Evolutionary conservation across 371 early-diverging fungal species (phyloP).

Genomic region (Mortierella sp.): DNA sequence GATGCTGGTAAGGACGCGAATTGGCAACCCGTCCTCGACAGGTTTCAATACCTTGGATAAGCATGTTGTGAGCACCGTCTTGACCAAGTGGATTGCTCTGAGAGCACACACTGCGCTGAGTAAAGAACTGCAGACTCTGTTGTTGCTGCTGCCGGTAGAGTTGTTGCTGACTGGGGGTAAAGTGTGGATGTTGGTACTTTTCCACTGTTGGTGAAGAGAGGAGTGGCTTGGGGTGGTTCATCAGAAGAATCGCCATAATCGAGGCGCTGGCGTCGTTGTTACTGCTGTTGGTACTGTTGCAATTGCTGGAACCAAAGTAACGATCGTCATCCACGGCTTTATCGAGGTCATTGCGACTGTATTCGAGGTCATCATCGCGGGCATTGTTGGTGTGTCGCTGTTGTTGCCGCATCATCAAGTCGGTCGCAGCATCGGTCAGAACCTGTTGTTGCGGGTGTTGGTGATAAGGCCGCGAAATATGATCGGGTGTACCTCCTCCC

Average conservation of each 20-base stretch:
- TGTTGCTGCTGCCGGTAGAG: neutral
- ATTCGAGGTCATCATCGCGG: neutral
- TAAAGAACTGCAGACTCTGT: neutral
- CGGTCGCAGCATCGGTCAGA: neutral
- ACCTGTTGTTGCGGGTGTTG: neutral
- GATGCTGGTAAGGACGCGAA: neutral
- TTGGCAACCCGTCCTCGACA: conserved; percentile 6
- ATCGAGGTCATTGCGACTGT: neutral
- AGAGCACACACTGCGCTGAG: neutral
- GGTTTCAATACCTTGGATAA: conserved; percentile 2
- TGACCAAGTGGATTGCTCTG: neutral
- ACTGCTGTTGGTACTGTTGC: neutral
- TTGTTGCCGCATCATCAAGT: neutral
- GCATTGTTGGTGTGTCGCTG: neutral
- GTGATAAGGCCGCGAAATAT: neutral
- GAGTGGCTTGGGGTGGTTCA: neutral
- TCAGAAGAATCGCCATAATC: neutral
- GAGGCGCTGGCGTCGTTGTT: neutral
- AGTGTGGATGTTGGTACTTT: neutral
- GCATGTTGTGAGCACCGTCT: neutral
- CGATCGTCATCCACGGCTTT: neutral
- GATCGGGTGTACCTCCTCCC: neutral
- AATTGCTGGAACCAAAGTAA: neutral
- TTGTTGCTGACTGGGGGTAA: neutral
- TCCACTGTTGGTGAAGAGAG: neutral